Evolutionary conservation across 495 filamentous ascomycete genomes (phyloP).

Genomic region (Aspergillus ostianus): DNA sequence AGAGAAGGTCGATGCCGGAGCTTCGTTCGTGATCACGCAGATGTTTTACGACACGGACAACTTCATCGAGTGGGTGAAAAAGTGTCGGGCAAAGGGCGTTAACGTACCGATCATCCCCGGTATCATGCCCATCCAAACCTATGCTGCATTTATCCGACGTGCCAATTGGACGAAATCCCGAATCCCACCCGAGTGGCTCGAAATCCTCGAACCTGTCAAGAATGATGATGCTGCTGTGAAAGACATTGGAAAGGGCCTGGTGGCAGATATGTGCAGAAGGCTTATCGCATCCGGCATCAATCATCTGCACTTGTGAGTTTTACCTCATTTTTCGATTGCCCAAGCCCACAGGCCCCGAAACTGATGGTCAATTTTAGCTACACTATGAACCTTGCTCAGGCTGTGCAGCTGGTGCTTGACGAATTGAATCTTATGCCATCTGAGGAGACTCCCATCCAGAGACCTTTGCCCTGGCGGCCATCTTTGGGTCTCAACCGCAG

Average conservation of each 20-base stretch:
- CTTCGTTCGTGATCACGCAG: constrained; percentile 91
- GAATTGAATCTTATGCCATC: constrained; percentile 80
- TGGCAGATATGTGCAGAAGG: constrained; percentile 89
- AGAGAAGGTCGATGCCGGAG: constrained; percentile 95
- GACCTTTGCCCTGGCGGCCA: constrained; percentile 90
- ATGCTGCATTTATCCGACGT: constrained; percentile 84
- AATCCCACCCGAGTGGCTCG: constrained; percentile 77
- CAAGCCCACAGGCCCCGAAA: background rate
- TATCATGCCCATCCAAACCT: constrained; percentile 98
- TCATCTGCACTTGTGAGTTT: constrained; percentile 81
- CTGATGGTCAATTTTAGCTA: constrained; percentile 53
- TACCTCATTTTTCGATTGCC: background rate
- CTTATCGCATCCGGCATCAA: constrained; percentile 77
- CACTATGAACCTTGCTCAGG: constrained; percentile 97
- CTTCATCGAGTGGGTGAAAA: constrained; percentile 86
- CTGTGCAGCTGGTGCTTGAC: constrained; percentile 89
- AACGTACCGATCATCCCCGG: constrained; percentile 90
- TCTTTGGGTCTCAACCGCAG: constrained; percentile 85
- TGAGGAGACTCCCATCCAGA: constrained; percentile 69
- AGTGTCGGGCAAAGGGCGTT: constrained; percentile 81
- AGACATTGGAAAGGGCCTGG: constrained; percentile 82
- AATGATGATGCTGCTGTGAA: constrained; percentile 92
- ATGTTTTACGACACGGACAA: constrained; percentile 99
- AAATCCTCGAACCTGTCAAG: constrained; percentile 86
- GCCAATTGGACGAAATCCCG: constrained; percentile 84